Evolutionary conservation across 2,329 filamentous ascomycete genomes (phyloP), one percentile per base, ranked within the genome.

Genomic region (Immersiporthe knoxdaviesiana): DNA sequence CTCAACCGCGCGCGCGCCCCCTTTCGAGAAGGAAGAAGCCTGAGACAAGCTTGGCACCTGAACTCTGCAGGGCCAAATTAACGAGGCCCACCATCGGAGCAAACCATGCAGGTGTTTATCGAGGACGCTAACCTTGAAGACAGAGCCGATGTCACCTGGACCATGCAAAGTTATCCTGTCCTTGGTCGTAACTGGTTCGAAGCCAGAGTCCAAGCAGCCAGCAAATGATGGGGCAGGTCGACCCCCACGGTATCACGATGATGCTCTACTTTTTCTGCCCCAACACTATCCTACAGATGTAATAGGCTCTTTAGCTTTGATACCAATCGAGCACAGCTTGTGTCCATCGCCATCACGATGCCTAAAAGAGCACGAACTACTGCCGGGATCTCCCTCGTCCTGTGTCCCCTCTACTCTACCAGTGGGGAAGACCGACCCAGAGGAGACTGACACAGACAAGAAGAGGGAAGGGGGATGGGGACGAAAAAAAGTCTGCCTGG

Each of bases 1-100:
- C 7, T 37, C 47, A 39, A 10, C 37, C 37, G 37, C 37, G 63
- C 32, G 56, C 27, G 52, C 27, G n/a, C n/a, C 52, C 54, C 54
- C 12, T 27, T 52, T 65, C 32, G 21, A 44, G 16, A 27, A n/a
- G 37, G 52, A 6, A 41, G n/a, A 58, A 47, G 21, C 24, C 63
- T 58, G 52, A 58, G 52, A 58, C 50, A 65, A 24, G 37, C n/a
- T 58, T 54, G 24, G 59, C 35, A 18, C n/a, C n/a, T 37, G 32
- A 62, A 32, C 32, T 65, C 12, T 56, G 63, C 63, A 58, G 5
- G 14, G 63, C 35, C 47, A 65, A 56, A 65, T 52, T 32, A 54
- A 52, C 6, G 30, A 52, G 62, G 37, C 52, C 62, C 62, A 64
- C 62, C 59, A 14, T 37, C 41, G 62, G 47, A 52, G 62, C 62